A percentile compares a stretch with the other conserved stretches of the same genome.
phyloP scores from a whole-genome alignment of 208 protist species.

The Herpetomonas samuelpessoai region DNA sequence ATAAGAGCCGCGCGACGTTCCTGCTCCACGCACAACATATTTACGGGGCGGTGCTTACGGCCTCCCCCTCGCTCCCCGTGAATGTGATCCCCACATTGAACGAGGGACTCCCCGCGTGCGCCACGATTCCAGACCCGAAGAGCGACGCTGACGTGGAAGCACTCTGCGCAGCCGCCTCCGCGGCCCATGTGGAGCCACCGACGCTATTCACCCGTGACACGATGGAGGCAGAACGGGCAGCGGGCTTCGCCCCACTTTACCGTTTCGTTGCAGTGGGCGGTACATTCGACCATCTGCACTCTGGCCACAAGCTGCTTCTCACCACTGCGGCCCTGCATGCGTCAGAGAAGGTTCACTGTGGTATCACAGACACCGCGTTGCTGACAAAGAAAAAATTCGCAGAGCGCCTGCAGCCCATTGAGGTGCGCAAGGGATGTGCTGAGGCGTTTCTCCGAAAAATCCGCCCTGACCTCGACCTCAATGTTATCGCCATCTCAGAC shows the following conservation, averaged over 20 bases:
- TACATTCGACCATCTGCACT: conserved; percentile 90
- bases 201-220: conserved; percentile 11
- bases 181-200: not conserved
- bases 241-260: conserved; percentile 61
- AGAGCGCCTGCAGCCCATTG: conserved; percentile 61
- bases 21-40: conserved; percentile 58
- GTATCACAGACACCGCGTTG: conserved; percentile 59
- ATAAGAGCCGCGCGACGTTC: conserved; percentile 45
- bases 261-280: conserved; percentile 82
- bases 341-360: conserved; percentile 55
- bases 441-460: conserved; percentile 46
- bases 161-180: too few species aligned
- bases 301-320: conserved; percentile 86
- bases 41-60: conserved; percentile 50
- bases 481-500: conserved; percentile 63
- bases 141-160: too few species aligned
- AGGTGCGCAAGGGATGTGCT: conserved; percentile 47
- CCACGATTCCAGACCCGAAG: too few species aligned
- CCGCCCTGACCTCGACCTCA: conserved; percentile 53
- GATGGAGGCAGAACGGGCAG: not conserved
- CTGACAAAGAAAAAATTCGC: conserved; percentile 67
- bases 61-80: conserved; percentile 35
- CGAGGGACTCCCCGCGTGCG: too few species aligned
- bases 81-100: conserved; percentile 39
- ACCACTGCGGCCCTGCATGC: conserved; percentile 70